These are phyloP conservation scores for Sodiomyces alkalinus DNA, from an alignment of 2,329 filamentous ascomycete genomes.

Conservation along the genomic window DNA sequence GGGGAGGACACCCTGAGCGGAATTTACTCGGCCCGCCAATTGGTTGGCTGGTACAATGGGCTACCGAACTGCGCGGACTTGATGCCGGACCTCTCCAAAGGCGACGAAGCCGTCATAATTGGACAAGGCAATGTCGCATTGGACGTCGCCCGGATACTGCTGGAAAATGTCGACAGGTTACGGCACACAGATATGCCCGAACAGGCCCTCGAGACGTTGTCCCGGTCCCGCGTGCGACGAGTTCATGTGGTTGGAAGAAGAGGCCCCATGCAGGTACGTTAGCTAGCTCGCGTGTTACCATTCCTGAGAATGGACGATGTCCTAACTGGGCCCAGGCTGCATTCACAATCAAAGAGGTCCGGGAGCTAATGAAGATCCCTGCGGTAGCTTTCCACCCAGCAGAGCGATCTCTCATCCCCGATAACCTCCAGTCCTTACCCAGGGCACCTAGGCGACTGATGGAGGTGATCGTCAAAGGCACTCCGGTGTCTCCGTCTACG, in stretches of 20 bases:
- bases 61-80: slow-evolving; percentile 66
- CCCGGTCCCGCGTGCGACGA: slow-evolving; percentile 57
- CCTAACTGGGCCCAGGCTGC: slow-evolving; percentile 47
- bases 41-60: slow-evolving; percentile 98
- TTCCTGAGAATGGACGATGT: not conserved
- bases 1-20: slow-evolving; percentile 61
- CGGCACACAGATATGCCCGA: slow-evolving; percentile 80
- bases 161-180: slow-evolving; percentile 60
- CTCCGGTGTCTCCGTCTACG: slow-evolving; percentile 29
- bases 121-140: slow-evolving; percentile 94
- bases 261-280: slow-evolving; percentile 66
- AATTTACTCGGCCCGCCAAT: slow-evolving; percentile 77
- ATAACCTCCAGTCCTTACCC: slow-evolving; percentile 52
- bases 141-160: slow-evolving; percentile 77
- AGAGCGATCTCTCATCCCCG: slow-evolving; percentile 49
- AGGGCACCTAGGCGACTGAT: slow-evolving; percentile 63
- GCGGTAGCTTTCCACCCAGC: slow-evolving; percentile 58
- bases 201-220: slow-evolving; percentile 59
- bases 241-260: slow-evolving; percentile 81
- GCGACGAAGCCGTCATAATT: slow-evolving; percentile 74
- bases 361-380: slow-evolving; percentile 71
- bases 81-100: slow-evolving; percentile 55
- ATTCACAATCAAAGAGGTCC: slow-evolving; percentile 88
- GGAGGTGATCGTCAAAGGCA: slow-evolving; percentile 68
- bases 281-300: not conserved